Percentiles rank a stretch among this genome's conserved stretches.
These are phyloP conservation scores for Neospermospora avenae DNA, from an alignment of 2,329 filamentous ascomycete genomes.

Conservation along the genomic window DNA sequence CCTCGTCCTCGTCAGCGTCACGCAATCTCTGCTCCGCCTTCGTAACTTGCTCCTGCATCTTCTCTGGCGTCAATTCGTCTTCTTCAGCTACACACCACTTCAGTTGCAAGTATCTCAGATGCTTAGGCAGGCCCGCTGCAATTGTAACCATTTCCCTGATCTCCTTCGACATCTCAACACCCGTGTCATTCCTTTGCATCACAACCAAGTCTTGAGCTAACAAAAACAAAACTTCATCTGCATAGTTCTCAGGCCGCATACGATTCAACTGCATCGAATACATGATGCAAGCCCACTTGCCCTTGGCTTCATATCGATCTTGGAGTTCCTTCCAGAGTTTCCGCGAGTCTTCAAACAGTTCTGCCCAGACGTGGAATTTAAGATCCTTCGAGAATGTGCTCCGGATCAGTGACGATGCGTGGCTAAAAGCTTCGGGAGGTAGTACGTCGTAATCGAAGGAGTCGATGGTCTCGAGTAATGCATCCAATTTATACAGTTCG, in stretches of 20 bases:
- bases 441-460: background rate
- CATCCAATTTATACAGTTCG: background rate
- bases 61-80: background rate
- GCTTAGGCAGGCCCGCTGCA: background rate
- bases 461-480: background rate
- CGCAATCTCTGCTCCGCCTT: background rate
- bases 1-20: background rate
- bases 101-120: background rate
- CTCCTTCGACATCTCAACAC: background rate
- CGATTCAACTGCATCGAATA: background rate
- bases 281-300: background rate
- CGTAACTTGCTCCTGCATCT: background rate
- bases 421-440: background rate
- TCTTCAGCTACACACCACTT: slow-evolving; percentile 1
- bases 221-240: background rate
- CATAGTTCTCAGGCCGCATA: background rate
- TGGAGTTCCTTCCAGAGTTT: background rate
- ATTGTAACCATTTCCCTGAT: background rate
- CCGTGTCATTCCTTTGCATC: background rate
- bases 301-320: background rate
- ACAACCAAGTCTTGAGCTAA: background rate
- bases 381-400: background rate
- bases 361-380: background rate
- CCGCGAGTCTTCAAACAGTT: background rate
- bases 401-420: background rate